Percentiles rank a stretch among this genome's conserved stretches.
Conservation (phyloP, 2,329 filamentous ascomycete genomes). For the Neophaeococcomyces aloes region DNA sequence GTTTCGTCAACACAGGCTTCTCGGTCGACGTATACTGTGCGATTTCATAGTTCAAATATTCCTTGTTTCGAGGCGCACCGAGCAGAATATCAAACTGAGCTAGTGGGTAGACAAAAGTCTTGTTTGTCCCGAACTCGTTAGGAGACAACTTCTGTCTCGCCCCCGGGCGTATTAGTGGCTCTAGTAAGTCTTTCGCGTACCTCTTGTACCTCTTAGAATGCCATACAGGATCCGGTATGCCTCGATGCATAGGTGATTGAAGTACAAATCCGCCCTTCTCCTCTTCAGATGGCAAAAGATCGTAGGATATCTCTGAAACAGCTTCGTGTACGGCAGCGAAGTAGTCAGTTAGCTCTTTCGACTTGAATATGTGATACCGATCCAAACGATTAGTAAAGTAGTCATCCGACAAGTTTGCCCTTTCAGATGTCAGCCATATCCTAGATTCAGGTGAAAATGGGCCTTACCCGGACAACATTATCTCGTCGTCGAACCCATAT, state of each 20-base stretch:
- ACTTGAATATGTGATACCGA: constrained; percentile 83
- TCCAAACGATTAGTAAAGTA: constrained; percentile 97
- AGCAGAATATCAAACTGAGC: constrained; percentile 81
- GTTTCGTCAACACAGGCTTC: constrained; percentile 64
- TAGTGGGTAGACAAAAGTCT: constrained; percentile 73
- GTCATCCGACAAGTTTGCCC: constrained; percentile 79
- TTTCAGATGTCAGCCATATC: constrained; percentile 22
- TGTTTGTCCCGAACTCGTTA: constrained; percentile 32
- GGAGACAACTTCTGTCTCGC: constrained; percentile 22
- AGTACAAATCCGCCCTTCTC: constrained; percentile 48
- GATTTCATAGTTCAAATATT: constrained; percentile 19
- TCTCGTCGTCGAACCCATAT: constrained; percentile 88
- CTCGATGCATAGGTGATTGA: constrained; percentile 18
- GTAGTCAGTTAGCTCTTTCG: constrained; percentile 67
- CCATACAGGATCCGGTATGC: constrained; percentile 21
- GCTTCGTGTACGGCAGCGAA: constrained; percentile 68
- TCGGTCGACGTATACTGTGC: constrained; percentile 67
- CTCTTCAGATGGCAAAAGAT: constrained; percentile 51
- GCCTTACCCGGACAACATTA: constrained; percentile 76
- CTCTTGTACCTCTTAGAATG: constrained; percentile 46
- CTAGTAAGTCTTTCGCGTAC: constrained; percentile 56
- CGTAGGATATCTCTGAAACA: constrained; percentile 71
- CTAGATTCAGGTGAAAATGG: neutral
- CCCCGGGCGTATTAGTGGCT: constrained; percentile 49
- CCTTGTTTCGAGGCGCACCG: constrained; percentile 17